Base-by-base conservation (phyloP, 2,329 filamentous ascomycete genomes). In the Calonectria pauciramosa region DNA sequence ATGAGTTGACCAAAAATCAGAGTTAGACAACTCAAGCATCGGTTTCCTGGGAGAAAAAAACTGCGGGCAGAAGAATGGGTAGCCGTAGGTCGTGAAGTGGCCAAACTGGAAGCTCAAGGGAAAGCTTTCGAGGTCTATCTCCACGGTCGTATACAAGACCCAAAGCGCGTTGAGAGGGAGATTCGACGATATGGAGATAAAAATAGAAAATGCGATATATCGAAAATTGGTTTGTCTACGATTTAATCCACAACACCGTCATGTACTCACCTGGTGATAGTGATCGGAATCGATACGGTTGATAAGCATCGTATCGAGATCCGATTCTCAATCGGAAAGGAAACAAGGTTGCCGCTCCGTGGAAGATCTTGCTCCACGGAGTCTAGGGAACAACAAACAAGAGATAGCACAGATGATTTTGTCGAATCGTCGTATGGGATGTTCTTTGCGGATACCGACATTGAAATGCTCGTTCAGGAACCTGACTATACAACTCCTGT, bases 271-370 rank as follows among this genome's bases (percentile, higher is more conserved):
- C 14, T 52, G 13, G 23, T 52, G 26, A 52, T 30, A 23, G 23
- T 38, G 14, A 26, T 5, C 10, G 51, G 63, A 51, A 47, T 66
- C 26, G 44, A 66, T 16, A 66, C 63, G 23, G 20, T 66, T 34
- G 63, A 28, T 11, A 1, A 66, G 34, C 63, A 66, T 34, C 63
- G 63, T 26, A 66, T 66, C 63, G 63, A 66, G 51, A 49, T 66
- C 26, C 63, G 63, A 32, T n/a, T 16, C 16, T 6, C 28, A 26
- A 14, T 26, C 3, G n/a, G 36, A 10, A 41, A 64, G 4, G 18
- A 5, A 4, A 23, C 7, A 18, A 18, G 3, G 5, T 6, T 30
- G 1, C 49, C 26, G 6, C 13, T 28, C 18, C 26, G 23, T 28
- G 26, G 30, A 18, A 52, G 2, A 14, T 52, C 26, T 52, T 14